Evolutionary conservation across 768 basidiomycete species (phyloP), one percentile per base, ranked within the genome.

Genomic region (Lyophyllum atratum): DNA sequence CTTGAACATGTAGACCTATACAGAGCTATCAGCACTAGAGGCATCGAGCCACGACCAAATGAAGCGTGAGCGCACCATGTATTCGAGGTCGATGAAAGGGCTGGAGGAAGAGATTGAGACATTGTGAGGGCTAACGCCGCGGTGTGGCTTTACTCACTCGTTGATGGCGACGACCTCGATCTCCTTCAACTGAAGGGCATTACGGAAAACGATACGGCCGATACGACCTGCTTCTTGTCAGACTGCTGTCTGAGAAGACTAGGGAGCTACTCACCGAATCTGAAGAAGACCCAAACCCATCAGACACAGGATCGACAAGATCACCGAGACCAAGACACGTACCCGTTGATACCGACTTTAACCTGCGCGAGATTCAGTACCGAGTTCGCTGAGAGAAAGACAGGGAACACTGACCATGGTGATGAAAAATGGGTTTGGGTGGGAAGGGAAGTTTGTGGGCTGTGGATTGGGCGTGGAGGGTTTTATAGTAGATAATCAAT

Each of bases 1-100:
- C 82, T 94, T 96, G 90, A 97, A 95, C 93, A 97, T 94, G 85
- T 97, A 97, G 72, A 95, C 90, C 91, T 93, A 54, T n/a, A 54
- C 29, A n/a, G 37, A 51, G 25, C 21, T 17, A 21, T 14, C 19
- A 48, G 22, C 6, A 33, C 5, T 17, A 39, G 22, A 10, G 44
- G 19, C 33, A 14, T 43, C 28, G 7, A 40, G 4, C 1, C 11
- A 34, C 4, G 14, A 10, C n/a, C 3, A 7, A 40, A 28, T 22
- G 24, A 52, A 29, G 5, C 83, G 31, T 52, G 51, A 29, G 5
- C 83, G 31, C 52, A 90, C 96, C 95, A 98, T 97, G 86, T 99
- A 98, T 2, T 88, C 83, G 65, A 95, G 87, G 72, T 93, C 87
- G 62, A 99, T 98, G 88, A 98, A 99, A 54, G 96, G 96, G 77